phyloP scores from a whole-genome alignment of 2,329 filamentous ascomycete species.

The Aspergillus eucalypticola region DNA sequence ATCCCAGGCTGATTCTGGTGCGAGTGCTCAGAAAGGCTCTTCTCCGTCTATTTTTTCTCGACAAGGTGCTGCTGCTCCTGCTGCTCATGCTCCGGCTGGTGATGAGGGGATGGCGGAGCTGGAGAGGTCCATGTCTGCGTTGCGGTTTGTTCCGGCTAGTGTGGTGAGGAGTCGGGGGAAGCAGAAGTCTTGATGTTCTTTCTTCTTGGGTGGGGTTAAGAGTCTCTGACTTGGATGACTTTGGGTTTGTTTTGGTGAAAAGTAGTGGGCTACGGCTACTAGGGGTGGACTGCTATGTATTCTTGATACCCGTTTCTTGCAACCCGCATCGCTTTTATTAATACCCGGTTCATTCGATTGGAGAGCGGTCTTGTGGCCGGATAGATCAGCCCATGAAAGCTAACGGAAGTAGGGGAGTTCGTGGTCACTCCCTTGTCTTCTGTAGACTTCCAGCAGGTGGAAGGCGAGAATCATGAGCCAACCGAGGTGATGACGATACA shows the following conservation, averaged over 20 bases:
- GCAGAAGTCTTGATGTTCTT: slow-evolving; percentile 11
- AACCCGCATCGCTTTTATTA: too few relatives aligned
- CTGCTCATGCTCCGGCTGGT: slow-evolving; percentile 2
- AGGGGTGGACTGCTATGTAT: too few relatives aligned
- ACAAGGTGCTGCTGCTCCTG: neutral
- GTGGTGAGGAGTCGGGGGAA: slow-evolving; percentile 33
- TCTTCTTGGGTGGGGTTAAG: neutral
- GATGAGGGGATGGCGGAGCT: slow-evolving; percentile 41
- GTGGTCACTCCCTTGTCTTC: neutral
- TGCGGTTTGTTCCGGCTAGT: slow-evolving; percentile 47
- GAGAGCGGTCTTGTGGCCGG: neutral
- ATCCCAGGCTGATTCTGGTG: slow-evolving; percentile 13
- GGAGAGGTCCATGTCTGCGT: slow-evolving; percentile 46
- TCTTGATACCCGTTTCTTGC: too few relatives aligned
- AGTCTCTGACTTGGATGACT: neutral
- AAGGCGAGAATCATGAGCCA: neutral
- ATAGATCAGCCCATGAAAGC: neutral
- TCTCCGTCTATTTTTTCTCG: neutral
- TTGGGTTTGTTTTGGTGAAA: neutral
- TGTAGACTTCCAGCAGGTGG: neutral
- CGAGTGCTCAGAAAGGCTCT: slow-evolving; percentile 1
- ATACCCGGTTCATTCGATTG: too few relatives aligned
- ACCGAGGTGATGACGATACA: slow-evolving; percentile 11
- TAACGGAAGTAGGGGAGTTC: neutral
- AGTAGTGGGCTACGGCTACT: neutral